Evolutionary conservation across 306 rosid species (phyloP), one percentile per base, ranked within the genome.

Genomic region (Rubus parviflorus): DNA sequence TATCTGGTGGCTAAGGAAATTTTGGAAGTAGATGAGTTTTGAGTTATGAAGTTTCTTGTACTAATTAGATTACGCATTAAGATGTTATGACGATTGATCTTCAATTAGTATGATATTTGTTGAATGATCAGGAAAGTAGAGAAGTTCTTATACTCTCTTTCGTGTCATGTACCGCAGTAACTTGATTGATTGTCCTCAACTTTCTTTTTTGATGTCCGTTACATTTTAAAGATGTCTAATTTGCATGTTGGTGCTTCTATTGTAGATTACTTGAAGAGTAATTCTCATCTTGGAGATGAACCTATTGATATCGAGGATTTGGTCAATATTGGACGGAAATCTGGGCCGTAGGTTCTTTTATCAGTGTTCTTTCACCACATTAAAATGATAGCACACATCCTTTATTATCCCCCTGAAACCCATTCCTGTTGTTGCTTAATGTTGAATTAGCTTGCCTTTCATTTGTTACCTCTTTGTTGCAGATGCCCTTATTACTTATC

Each of bases 401-500:
- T 23, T 53, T 80, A 46, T 15, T 66, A 46, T 71, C 38, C 25
- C 20, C 62, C 40, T 6, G 53, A 65, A 69, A 45, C 51, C 42
- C 58, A 68, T 65, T 19, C 13, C 25, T 8, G 72, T 58, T 52
- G 68, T 80, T 77, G 78, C 70, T 51, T 69, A 72, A 25, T 72
- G 75, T 65, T 64, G 80, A 76, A 56, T 79, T 76, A 77, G 46
- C 48, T 58, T 81, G 45, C 67, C 66, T 40, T 20, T 77, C 85
- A 57, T 56, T 78, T 48, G 58, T 70, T 69, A 72, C 60, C 13
- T 75, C 25, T 83, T 77, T 84, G 49, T 81, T 83, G 80, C 79
- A 92, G 97, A 85, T 94, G 98, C 83, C 98, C 98, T 42, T 94
- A 94, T 84, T 89, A 94, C 72, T 81, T 94, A 77, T 88, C 98